Evolutionary conservation across 805 yeast species (phyloP), one percentile per base, ranked within the genome.

Genomic region (Maudiozyma barnettii): DNA sequence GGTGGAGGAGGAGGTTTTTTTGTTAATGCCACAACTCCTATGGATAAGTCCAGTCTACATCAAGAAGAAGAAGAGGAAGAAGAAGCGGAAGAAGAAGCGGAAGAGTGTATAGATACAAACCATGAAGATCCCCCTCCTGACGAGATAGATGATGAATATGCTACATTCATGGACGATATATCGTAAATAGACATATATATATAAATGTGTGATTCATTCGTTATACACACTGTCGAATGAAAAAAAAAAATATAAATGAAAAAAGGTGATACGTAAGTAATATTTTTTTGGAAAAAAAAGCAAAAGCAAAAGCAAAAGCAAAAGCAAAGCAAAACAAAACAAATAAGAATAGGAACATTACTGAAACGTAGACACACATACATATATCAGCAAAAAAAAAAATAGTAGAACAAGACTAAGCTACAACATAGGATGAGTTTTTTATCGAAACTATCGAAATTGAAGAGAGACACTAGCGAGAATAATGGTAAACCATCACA

Each of bases 341-440:
- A 26, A 26, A 26, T 9, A 26, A 26, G 30, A 26, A 6, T 26
- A 6, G 8, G 30, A 26, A 26, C 30, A 26, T 12, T 26, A 26
- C 8, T 23, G 8, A 6, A 26, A 26, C 30, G 8, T 26, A 26
- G 3, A 26, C 8, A 26, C 8, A 33, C 18, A 14, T 14, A n/a
- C 7, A 33, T 33, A 33, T 33, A 33, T 8, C 18, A 10, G 31
- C 9, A 29, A 29, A 10, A 29, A 4, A 14, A 4, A 29, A 10
- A 29, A 29, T 29, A 29, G 13, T 10, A 10, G 31, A 29, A 26
- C 9, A 22, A n/a, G n/a, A n/a, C n/a, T n/a, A n/a, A n/a, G n/a
- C n/a, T n/a, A n/a, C n/a, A n/a, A n/a, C n/a, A n/a, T n/a, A 26
- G 30, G 16, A 64, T 64, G 68, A 63, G 68, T 50, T 64, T 64